Percentiles rank a stretch among this genome's conserved stretches.
phyloP scores from a whole-genome alignment of 1,139 yeast genomes.

The Hanseniaspora uvarum region DNA sequence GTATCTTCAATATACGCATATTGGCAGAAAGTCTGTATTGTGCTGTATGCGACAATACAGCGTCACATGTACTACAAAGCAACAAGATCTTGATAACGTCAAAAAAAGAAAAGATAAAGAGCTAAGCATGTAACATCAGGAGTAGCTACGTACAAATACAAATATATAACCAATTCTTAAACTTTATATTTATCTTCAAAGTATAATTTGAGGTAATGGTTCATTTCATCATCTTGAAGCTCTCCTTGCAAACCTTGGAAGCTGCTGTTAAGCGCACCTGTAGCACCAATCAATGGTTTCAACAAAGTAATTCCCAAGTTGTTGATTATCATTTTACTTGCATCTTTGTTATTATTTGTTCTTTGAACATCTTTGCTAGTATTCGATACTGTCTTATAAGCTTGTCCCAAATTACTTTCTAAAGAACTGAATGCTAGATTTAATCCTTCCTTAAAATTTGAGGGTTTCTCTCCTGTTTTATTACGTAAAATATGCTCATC shows the following conservation, averaged over 20 bases:
- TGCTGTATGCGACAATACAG: too few species aligned
- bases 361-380: slow-evolving; percentile 53
- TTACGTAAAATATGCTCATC: slow-evolving; percentile 74
- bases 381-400: slow-evolving; percentile 51
- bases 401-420: slow-evolving; percentile 57
- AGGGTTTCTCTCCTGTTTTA: slow-evolving; percentile 40
- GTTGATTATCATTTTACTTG: slow-evolving; percentile 50
- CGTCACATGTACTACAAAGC: too few species aligned
- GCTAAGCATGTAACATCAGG: too few species aligned
- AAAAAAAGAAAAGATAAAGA: too few species aligned
- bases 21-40: too few species aligned
- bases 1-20: too few species aligned
- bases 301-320: slow-evolving; percentile 73
- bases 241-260: slow-evolving; percentile 77
- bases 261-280: slow-evolving; percentile 78
- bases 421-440: slow-evolving; percentile 61
- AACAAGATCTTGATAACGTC: too few species aligned
- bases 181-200: slow-evolving; percentile 45
- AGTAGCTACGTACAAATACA: too few species aligned
- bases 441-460: slow-evolving; percentile 58
- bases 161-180: too few species aligned
- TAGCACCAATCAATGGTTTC: slow-evolving; percentile 84
- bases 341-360: slow-evolving; percentile 55
- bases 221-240: slow-evolving; percentile 50
- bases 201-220: slow-evolving; percentile 28